phyloP scores from a whole-genome alignment of 140 eudicot species.

The Senecio squalidus region DNA sequence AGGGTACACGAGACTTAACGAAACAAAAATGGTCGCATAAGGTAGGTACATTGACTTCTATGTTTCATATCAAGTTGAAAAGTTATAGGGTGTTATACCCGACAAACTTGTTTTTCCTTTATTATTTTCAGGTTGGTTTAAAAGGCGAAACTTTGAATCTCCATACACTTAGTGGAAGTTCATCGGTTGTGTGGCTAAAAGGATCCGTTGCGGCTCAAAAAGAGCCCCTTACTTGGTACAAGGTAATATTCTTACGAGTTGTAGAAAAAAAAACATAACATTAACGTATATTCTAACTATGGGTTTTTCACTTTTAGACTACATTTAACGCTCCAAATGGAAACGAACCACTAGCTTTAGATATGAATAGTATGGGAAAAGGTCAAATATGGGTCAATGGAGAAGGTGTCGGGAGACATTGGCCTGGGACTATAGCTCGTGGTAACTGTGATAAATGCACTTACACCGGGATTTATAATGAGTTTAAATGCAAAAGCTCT shows the following conservation, averaged over 20 bases:
- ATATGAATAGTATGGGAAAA: conserved; percentile 68
- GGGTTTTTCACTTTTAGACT: conserved; percentile 30
- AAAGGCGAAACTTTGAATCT: conserved; percentile 70
- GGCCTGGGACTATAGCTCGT: conserved; percentile 67
- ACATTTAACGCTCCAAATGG: conserved; percentile 61
- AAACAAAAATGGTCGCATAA: conserved; percentile 76
- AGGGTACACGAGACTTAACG: conserved; percentile 76
- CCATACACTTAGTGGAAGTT: conserved; percentile 54
- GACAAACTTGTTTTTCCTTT: too few species aligned
- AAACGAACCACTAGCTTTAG: conserved; percentile 57
- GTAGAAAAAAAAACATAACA: neutral
- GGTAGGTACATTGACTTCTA: too few species aligned
- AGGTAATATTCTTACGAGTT: conserved; percentile 35
- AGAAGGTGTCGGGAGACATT: conserved; percentile 66
- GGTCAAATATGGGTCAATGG: conserved; percentile 80
- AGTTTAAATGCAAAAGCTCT: conserved; percentile 52
- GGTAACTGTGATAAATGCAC: conserved; percentile 52
- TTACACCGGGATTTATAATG: conserved; percentile 57
- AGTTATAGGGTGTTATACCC: too few species aligned
- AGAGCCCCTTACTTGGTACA: conserved; percentile 89
- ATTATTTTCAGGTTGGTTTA: too few species aligned
- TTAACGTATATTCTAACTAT: conserved; percentile 1
- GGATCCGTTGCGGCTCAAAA: conserved; percentile 63
- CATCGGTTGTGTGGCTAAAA: conserved; percentile 70
- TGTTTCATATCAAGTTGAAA: too few species aligned